Evolutionary conservation across 1,139 yeast genomes (phyloP), one percentile per base, ranked within the genome.

Genomic region (Tardiomyces depauwii): DNA sequence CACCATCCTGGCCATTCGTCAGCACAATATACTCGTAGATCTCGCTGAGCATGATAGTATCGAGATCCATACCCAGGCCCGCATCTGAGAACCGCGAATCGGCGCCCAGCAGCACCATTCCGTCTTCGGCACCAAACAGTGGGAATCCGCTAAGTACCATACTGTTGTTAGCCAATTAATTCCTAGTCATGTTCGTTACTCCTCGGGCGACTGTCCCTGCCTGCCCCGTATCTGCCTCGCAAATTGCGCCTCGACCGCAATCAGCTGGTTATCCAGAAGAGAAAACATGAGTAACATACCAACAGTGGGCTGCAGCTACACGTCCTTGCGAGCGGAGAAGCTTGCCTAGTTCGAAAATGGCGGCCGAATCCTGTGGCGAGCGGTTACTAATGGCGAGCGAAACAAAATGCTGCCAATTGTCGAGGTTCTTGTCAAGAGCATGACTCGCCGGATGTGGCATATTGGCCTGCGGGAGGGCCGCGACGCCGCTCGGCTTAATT

Each of bases 21-120:
- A 64, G 61, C 42, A 76, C 58, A 14, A 74, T 60, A 55, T 72
- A 81, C 58, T 86, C 96, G 59, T 83, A 86, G 11, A 86, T 67
- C 61, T 89, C 95, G 18, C 82, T 74, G 56, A 82, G 73, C 43
- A 80, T 59, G 40, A 76, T 61, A 2, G 72, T 58, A 40, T 71
- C 76, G 41, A 69, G 51, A 43, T 70, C 68, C 14, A 67, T 58
- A 36, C 63, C 59, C 45, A 53, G 28, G 2, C 59, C 57, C 44
- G 56, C 48, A 47, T 40, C 41, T 27, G 27, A 44, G 49, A 45
- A 42, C 43, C 45, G 42, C 4, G 43, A 44, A 45, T 56, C 58
- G 12, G 54, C 52, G 14, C 67, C 67, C 39, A 64, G 47, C 23
- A 63, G 47, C 11, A 55, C 49, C 27, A 62, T 51, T 10, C 56